These are phyloP conservation scores for Trichaptum fuscoviolaceum DNA, from an alignment of 768 basidiomycete species.

Conservation along the genomic window DNA sequence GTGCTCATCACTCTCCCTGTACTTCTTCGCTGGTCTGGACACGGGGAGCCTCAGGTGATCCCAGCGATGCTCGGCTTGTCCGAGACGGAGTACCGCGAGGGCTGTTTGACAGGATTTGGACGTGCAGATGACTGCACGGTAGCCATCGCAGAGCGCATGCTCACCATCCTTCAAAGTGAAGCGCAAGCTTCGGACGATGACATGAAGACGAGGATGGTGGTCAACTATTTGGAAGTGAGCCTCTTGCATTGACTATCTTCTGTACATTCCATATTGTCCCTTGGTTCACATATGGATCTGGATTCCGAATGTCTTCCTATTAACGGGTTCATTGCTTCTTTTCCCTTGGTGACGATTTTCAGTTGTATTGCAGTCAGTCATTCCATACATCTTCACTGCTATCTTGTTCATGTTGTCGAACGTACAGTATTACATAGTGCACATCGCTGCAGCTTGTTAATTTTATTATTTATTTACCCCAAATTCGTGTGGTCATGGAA, in stretches of 20 bases:
- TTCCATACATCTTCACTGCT: not conserved
- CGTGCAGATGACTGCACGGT: conserved; percentile 70
- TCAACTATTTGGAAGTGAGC: conserved; percentile 2
- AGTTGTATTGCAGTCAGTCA: not conserved
- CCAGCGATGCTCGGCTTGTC: conserved; percentile 50
- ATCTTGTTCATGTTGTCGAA: not conserved
- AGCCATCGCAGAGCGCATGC: conserved; percentile 51
- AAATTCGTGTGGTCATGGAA: conserved; percentile 50
- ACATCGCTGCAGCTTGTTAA: not conserved
- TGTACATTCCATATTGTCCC: not conserved
- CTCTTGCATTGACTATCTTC: not conserved
- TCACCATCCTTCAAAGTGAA: conserved; percentile 38
- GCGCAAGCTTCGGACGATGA: not conserved
- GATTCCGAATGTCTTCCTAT: not conserved
- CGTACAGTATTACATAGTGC: not conserved
- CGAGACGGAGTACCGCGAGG: conserved; percentile 61
- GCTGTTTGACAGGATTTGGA: conserved; percentile 69
- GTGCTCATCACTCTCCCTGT: conserved; percentile 71
- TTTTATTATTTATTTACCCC: conserved; percentile 28
- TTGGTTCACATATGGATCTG: not conserved
- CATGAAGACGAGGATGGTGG: conserved; percentile 1
- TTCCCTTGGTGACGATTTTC: not conserved
- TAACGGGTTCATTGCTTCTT: not conserved
- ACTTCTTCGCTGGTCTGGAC: conserved; percentile 46
- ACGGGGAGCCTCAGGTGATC: conserved; percentile 35